These are phyloP conservation scores for Linaria vulgaris DNA, from an alignment of 257 asterid species.

Conservation along the genomic window DNA sequence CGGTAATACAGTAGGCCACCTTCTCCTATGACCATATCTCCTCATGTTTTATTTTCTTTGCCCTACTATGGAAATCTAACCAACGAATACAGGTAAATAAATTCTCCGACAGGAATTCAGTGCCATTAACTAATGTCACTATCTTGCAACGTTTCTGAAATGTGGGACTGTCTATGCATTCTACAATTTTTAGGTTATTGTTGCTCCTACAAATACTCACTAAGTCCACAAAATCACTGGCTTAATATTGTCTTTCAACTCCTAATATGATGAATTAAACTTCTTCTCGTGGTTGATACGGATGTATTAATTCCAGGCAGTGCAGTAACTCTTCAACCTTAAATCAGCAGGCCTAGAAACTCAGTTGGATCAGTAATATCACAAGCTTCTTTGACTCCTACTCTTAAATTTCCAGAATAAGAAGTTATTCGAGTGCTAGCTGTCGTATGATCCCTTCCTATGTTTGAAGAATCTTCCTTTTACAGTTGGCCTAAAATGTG, in stretches of 20 bases:
- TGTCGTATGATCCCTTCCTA: not conserved
- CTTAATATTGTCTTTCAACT: not conserved
- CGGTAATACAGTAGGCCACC: conserved; percentile 12
- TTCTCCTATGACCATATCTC: conserved; percentile 5
- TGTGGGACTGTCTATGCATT: conserved; percentile 12
- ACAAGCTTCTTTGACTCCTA: not conserved
- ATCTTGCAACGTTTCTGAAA: conserved; percentile 6
- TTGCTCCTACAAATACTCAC: conserved; percentile 6
- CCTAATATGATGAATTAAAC: not conserved
- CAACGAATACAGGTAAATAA: not conserved
- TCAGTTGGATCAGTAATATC: not conserved
- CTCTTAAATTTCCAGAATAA: not conserved
- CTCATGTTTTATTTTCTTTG: not conserved
- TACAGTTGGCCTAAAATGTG: not conserved
- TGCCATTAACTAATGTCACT: conserved; percentile 12
- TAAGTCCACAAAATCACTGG: not conserved
- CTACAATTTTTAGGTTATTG: not conserved
- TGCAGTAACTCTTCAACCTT: conserved; percentile 4
- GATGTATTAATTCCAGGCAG: not conserved
- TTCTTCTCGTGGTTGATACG: not conserved
- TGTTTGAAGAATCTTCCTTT: not conserved
- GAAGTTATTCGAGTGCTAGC: not conserved
- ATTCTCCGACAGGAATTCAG: not conserved
- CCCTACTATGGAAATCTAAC: not conserved
- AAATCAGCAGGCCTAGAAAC: conserved; percentile 2